Evolutionary conservation across 768 basidiomycete species (phyloP), one percentile per base, ranked within the genome.

Genomic region (Lactarius tabidus): DNA sequence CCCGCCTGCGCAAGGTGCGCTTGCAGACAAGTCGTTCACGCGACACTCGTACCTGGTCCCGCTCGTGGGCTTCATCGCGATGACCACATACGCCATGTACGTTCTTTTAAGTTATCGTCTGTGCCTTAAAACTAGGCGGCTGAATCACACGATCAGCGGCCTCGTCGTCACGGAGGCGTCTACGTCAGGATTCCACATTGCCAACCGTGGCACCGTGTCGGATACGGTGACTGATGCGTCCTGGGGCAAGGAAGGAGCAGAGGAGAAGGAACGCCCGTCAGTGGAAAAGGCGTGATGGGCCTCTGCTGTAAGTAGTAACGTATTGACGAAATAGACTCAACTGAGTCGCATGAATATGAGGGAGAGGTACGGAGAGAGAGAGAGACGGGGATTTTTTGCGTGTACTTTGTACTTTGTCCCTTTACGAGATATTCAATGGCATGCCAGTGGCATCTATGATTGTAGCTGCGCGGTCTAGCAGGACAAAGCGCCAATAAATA

Each of bases 1-100:
- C 72, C 85, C 86, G 2, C 77, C 84, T 14, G 84, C 85, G 7
- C 85, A 87, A 68, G 86, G 79, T 20, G 77, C 78, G 18, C 74
- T 87, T 52, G 85, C 84, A 6, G 83, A 86, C 71, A 71, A 71
- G 63, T 59, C 79, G 45, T 79, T 75, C 63, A 83, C 82, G 3
- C 78, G 80, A 26, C 78, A 77, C 62, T 87, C 86, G 23, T 87
- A 87, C 70, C 78, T 86, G 48, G 83, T 87, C 6, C 84, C 86
- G 0, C 77, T 84, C 72, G 76, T 82, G 18, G 86, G 86, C 10
- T 87, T 85, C 69, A 70, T 80, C 28, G 82, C 78, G 23, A 85
- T 87, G 85, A 75, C 77, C 43, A 67, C 82, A 41, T 87, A 87
- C 65, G 85, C 84, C 1, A 66, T 81, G 84, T 85, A 73, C 74